A percentile compares a stretch with the other conserved stretches of the same genome.
Evolutionary conservation across 257 asterid species (phyloP).

Genomic region (Handroanthus guayacan): DNA sequence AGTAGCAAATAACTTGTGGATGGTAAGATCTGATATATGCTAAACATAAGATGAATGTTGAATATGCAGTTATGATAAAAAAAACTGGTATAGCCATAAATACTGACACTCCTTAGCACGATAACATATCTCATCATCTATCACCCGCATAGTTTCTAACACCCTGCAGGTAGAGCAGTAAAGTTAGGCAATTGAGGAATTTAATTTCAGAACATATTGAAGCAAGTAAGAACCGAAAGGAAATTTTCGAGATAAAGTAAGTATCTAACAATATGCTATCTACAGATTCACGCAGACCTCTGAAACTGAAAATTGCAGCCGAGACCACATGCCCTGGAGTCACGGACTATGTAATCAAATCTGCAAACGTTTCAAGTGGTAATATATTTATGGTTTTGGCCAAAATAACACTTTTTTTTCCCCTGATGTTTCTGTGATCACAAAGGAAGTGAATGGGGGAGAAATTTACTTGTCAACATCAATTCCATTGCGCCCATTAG

Average conservation of each 20-base stretch:
- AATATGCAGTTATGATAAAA: constrained; percentile 11
- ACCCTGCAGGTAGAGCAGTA: constrained; percentile 63
- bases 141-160: constrained; percentile 83
- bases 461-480: constrained; percentile 88
- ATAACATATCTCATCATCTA: constrained; percentile 88
- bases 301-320: constrained; percentile 84
- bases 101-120: constrained; percentile 95
- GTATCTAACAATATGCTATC: constrained; percentile 6
- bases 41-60: constrained; percentile 31
- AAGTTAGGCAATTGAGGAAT: constrained; percentile 18
- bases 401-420: constrained; percentile 9
- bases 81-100: background rate
- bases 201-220: constrained; percentile 1
- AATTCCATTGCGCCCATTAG: constrained; percentile 93
- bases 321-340: constrained; percentile 93
- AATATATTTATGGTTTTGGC: constrained; percentile 23
- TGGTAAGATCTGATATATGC: constrained; percentile 74
- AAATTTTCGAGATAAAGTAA: constrained; percentile 18
- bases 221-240: constrained; percentile 16
- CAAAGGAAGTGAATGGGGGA: constrained; percentile 33
- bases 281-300: constrained; percentile 52
- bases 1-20: constrained; percentile 85
- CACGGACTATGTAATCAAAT: constrained; percentile 90
- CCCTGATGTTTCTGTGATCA: constrained; percentile 12
- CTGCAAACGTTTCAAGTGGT: constrained; percentile 46